Evolutionary conservation across 2,329 filamentous ascomycete species (phyloP).

Genomic region (Aureobasidium vineae): DNA sequence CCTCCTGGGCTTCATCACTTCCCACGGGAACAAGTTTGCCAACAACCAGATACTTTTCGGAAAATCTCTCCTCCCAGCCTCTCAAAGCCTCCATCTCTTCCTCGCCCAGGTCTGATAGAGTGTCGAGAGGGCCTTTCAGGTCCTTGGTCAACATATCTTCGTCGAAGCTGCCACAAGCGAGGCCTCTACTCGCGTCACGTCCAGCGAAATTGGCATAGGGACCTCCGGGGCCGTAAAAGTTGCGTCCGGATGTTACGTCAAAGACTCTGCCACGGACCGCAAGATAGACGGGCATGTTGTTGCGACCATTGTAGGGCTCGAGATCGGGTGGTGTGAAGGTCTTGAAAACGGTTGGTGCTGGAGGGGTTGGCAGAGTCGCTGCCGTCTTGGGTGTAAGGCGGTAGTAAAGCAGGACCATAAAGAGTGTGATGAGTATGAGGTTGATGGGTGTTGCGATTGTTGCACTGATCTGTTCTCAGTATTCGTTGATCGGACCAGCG

Average conservation of each 20-base stretch:
- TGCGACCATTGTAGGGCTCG: conserved; percentile 77
- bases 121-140: conserved; percentile 77
- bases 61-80: conserved; percentile 92
- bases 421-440: conserved; percentile 58
- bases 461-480: conserved; percentile 43
- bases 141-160: conserved; percentile 93
- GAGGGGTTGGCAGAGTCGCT: conserved; percentile 53
- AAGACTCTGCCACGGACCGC: conserved; percentile 91
- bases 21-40: conserved; percentile 73
- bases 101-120: conserved; percentile 64
- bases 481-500: conserved; percentile 24
- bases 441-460: conserved; percentile 61
- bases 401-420: conserved; percentile 57
- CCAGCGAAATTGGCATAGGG: conserved; percentile 97
- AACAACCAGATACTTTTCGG: conserved; percentile 93
- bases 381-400: conserved; percentile 50
- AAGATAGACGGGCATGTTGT: conserved; percentile 75
- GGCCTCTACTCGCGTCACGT: conserved; percentile 79
- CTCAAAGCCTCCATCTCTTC: conserved; percentile 80
- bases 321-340: conserved; percentile 80
- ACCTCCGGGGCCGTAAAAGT: conserved; percentile 95
- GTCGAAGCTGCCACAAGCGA: conserved; percentile 91
- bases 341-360: conserved; percentile 77
- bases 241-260: conserved; percentile 79
- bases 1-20: conserved; percentile 32